A percentile compares a stretch with the other conserved stretches of the same genome.
phyloP scores from a whole-genome alignment of 495 filamentous ascomycete species.

The Astrothelium macrocarpum region DNA sequence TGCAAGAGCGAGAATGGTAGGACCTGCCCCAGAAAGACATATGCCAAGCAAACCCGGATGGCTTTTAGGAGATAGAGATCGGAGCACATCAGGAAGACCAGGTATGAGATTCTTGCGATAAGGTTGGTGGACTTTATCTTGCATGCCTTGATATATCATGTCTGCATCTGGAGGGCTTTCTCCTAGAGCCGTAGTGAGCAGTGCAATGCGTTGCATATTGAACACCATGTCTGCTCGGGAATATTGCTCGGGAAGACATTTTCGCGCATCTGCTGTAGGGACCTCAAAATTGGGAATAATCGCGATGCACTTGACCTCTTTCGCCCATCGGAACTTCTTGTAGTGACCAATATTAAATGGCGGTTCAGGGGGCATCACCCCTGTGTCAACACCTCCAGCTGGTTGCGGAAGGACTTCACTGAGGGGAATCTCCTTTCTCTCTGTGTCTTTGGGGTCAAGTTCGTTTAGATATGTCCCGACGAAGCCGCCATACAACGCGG shows the following conservation, averaged over 20 bases:
- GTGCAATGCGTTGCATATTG: constrained; percentile 83
- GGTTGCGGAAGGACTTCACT: constrained; percentile 84
- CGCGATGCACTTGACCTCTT: constrained; percentile 87
- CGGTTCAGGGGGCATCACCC: constrained; percentile 72
- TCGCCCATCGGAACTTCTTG: constrained; percentile 81
- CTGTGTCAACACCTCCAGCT: constrained; percentile 80
- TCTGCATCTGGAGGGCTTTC: constrained; percentile 82
- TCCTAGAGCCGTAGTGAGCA: constrained; percentile 78
- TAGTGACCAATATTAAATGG: constrained; percentile 85
- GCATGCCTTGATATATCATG: constrained; percentile 92
- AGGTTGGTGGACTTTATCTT: constrained; percentile 93
- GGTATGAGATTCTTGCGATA: constrained; percentile 85
- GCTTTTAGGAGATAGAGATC: constrained; percentile 69
- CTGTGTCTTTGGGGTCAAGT: constrained; percentile 72
- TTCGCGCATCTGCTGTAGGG: constrained; percentile 74
- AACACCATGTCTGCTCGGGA: constrained; percentile 74
- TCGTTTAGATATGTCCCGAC: constrained; percentile 92
- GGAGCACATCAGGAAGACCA: constrained; percentile 79
- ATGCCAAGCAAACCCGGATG: constrained; percentile 86
- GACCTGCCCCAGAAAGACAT: constrained; percentile 86
- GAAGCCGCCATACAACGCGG: constrained; percentile 91
- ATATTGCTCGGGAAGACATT: constrained; percentile 69
- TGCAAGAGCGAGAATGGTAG: constrained; percentile 86
- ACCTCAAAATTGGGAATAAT: constrained; percentile 94
- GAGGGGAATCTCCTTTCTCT: constrained; percentile 84